Evolutionary conservation across 192 early-diverging fungal species (phyloP), one percentile per base, ranked within the genome.

Genomic region (Spinellus fusiger): DNA sequence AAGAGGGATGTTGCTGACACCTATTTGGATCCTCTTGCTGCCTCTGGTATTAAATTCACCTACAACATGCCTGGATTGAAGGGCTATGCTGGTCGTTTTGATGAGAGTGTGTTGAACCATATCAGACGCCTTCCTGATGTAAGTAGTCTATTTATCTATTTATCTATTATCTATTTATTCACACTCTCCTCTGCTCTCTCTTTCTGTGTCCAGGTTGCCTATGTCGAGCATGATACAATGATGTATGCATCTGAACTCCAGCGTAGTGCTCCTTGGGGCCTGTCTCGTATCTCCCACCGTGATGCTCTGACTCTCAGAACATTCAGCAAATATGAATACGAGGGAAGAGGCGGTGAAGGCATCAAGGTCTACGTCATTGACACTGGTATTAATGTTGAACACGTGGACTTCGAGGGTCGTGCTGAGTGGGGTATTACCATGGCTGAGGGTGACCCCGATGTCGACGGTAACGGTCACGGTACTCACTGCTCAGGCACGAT

Each of bases 281-380:
- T 94, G 18, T 77, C 86, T 27, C 89, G 91, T 57, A 85, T 90
- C 60, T 88, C 87, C 22, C 86, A 90, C 70, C 87, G 84, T 54
- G 61, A 83, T 57, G 65, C 64, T 13, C 75, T 86, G 55, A 69
- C 77, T 59, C 67, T 75, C 56, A 65, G 74, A 65, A 75, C 71
- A 50, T 82, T 77, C 55, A 76, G 80, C 63, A 82, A 84, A 70
- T 96, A 93, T 64, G 54, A 65, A 7, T 89, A 92, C 73, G 72
- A 86, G 16, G 73, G 79, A 7, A 64, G 76, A 22, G 90, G 76
- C 59, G 93, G 93, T 29, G 73, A 84, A 2, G 86, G 84, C 59
- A 84, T 97, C 61, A 87, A 85, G 15, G 89, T 87, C 23, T 97
- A 92, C 70, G 88, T 97, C 15, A 87, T 97, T 28, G 95, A 95